Evolutionary conservation across 768 basidiomycete genomes (phyloP).

Genomic region (Kwoniella dejecticola): DNA sequence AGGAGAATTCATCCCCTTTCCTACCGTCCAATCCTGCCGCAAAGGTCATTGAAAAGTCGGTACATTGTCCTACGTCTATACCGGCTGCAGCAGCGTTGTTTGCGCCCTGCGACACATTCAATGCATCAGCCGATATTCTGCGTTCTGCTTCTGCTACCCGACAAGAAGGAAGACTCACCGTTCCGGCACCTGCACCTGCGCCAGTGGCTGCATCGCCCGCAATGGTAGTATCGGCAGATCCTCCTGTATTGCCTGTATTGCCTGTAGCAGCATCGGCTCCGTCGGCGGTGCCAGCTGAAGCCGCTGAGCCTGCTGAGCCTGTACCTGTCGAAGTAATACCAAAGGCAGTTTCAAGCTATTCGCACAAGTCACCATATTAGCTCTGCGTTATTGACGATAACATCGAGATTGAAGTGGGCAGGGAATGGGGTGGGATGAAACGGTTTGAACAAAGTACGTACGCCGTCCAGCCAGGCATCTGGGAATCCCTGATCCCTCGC

Average conservation of each 20-base stretch:
- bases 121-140: background rate
- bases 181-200: no score
- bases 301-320: constrained; percentile 3
- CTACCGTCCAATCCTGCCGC: constrained; percentile 28
- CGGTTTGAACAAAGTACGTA: no score
- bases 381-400: background rate
- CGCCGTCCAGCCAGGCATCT: constrained; percentile 37
- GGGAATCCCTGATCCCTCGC: constrained; percentile 32
- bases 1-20: constrained; percentile 31
- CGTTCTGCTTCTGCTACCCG: no score
- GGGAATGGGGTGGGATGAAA: no score
- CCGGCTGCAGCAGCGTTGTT: constrained; percentile 12
- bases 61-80: constrained; percentile 39
- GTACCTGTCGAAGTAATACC: constrained; percentile 23
- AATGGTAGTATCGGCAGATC: constrained; percentile 6
- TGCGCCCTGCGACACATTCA: background rate
- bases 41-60: constrained; percentile 40
- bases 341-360: constrained; percentile 40
- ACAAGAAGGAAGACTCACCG: no score
- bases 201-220: no score
- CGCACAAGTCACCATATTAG: no score
- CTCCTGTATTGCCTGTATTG: no score
- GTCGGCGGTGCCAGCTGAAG: constrained; percentile 14
- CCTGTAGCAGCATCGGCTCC: constrained; percentile 6
- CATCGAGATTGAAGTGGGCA: no score